Evolutionary conservation across 208 protist genomes (phyloP).

Genomic region (Phytomonas serpens): DNA sequence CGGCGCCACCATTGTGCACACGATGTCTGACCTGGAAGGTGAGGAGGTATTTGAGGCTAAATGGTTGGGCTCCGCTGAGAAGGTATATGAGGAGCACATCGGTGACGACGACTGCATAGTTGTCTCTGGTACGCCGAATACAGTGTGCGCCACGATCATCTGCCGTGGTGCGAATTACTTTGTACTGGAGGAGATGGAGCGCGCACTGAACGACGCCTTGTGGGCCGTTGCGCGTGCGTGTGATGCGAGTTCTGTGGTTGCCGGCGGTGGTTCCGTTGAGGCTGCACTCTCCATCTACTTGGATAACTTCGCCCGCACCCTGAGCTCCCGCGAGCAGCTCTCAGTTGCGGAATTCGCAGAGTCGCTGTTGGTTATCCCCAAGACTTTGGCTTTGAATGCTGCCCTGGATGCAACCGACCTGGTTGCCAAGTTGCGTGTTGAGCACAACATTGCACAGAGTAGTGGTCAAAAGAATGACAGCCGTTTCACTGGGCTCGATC

Average conservation of each 20-base stretch:
- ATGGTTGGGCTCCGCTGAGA: conserved; percentile 92
- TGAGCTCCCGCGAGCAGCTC: conserved; percentile 97
- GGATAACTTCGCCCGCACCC: conserved; percentile 95
- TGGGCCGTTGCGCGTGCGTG: conserved; percentile 98
- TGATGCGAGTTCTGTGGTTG: conserved; percentile 95
- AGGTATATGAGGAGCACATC: conserved; percentile 95
- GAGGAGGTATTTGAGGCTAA: conserved; percentile 95
- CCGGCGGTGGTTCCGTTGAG: conserved; percentile 98
- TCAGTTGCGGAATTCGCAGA: conserved; percentile 98
- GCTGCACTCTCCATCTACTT: conserved; percentile 97
- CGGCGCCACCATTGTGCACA: conserved; percentile 92
- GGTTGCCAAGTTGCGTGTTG: conserved; percentile 95
- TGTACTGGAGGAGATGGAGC: conserved; percentile 97
- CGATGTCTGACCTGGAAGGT: conserved; percentile 96
- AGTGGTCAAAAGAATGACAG: conserved; percentile 25
- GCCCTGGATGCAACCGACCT: conserved; percentile 98
- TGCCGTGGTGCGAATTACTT: conserved; percentile 97
- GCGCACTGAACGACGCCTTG: conserved; percentile 98
- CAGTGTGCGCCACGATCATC: conserved; percentile 94
- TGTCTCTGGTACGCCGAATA: conserved; percentile 79
- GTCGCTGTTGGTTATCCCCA: conserved; percentile 98
- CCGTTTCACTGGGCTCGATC: conserved; percentile 92
- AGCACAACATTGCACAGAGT: conserved; percentile 85
- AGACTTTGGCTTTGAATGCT: conserved; percentile 97
- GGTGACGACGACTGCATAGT: conserved; percentile 97